phyloP scores from a whole-genome alignment of 768 basidiomycete species.

The Tricholoma matsutake region DNA sequence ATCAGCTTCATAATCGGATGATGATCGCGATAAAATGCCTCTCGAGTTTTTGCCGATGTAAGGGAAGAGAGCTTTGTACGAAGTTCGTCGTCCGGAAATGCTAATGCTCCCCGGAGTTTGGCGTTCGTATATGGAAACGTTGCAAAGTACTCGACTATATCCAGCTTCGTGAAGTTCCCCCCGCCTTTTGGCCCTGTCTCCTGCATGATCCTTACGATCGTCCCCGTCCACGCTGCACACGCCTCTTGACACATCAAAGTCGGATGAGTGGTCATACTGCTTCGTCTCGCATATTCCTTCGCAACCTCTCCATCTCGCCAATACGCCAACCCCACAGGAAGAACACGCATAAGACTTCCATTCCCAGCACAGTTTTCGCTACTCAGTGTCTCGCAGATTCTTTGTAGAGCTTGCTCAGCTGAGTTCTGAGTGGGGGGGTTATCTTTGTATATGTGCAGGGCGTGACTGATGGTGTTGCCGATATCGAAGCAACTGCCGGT shows the following conservation, averaged over 20 bases:
- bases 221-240: slow-evolving; percentile 38
- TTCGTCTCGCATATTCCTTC: slow-evolving; percentile 31
- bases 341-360: slow-evolving; percentile 45
- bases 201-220: slow-evolving; percentile 33
- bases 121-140: slow-evolving; percentile 33
- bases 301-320: slow-evolving; percentile 34
- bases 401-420: slow-evolving; percentile 19
- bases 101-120: slow-evolving; percentile 30
- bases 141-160: slow-evolving; percentile 35
- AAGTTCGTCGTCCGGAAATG: slow-evolving; percentile 17
- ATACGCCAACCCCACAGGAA: slow-evolving; percentile 42
- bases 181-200: slow-evolving; percentile 15
- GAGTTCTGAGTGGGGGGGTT: background rate
- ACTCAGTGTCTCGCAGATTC: slow-evolving; percentile 28
- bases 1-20: slow-evolving; percentile 40
- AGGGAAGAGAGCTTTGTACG: slow-evolving; percentile 8
- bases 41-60: slow-evolving; percentile 19
- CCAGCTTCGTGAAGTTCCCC: slow-evolving; percentile 33
- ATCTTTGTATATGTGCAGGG: slow-evolving; percentile 30
- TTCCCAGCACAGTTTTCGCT: slow-evolving; percentile 31
- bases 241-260: slow-evolving; percentile 38
- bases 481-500: slow-evolving; percentile 29
- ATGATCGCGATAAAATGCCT: slow-evolving; percentile 30
- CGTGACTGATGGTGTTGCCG: slow-evolving; percentile 31
- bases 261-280: slow-evolving; percentile 43